Evolutionary conservation across 805 yeast species (phyloP).

Genomic region (Yamadazyma sp.): DNA sequence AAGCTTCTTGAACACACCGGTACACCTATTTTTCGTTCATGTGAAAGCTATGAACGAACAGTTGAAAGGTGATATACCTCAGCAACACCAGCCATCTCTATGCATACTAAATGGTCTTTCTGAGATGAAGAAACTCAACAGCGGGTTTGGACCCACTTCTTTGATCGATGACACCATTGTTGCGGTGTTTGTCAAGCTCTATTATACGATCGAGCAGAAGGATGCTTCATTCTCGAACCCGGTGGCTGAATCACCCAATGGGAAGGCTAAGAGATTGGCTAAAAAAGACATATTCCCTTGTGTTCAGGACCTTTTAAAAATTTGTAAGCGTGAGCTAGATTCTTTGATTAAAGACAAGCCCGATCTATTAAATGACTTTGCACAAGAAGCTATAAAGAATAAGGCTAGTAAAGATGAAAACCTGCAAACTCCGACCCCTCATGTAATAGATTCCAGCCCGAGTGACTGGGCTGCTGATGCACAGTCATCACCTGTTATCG

Average conservation of each 20-base stretch:
- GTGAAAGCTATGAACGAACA: slow-evolving; percentile 32
- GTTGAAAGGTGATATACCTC: slow-evolving; percentile 33
- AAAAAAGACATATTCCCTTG: slow-evolving; percentile 44
- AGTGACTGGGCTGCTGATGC: too few relatives aligned
- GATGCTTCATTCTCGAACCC: background rate
- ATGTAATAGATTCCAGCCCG: too few relatives aligned
- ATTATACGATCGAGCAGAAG: slow-evolving; percentile 12
- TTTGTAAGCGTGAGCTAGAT: slow-evolving; percentile 31
- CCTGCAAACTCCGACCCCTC: too few relatives aligned
- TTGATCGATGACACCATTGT: slow-evolving; percentile 71
- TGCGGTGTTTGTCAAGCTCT: slow-evolving; percentile 56
- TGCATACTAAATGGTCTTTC: slow-evolving; percentile 47
- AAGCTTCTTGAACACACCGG: slow-evolving; percentile 45
- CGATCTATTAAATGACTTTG: slow-evolving; percentile 29
- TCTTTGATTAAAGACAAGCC: slow-evolving; percentile 30
- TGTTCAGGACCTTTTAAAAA: slow-evolving; percentile 33
- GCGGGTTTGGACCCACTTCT: slow-evolving; percentile 79
- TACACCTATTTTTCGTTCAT: slow-evolving; percentile 41
- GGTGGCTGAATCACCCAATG: slow-evolving; percentile 28
- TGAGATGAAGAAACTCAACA: slow-evolving; percentile 69
- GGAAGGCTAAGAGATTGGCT: slow-evolving; percentile 37
- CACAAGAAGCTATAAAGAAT: slow-evolving; percentile 4
- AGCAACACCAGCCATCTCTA: slow-evolving; percentile 37
- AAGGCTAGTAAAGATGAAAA: background rate
- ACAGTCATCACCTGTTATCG: too few relatives aligned